A percentile compares a stretch with the other conserved stretches of the same genome.
Conservation (phyloP, 257 asterid genomes). For the Ligustrum vulgare region DNA sequence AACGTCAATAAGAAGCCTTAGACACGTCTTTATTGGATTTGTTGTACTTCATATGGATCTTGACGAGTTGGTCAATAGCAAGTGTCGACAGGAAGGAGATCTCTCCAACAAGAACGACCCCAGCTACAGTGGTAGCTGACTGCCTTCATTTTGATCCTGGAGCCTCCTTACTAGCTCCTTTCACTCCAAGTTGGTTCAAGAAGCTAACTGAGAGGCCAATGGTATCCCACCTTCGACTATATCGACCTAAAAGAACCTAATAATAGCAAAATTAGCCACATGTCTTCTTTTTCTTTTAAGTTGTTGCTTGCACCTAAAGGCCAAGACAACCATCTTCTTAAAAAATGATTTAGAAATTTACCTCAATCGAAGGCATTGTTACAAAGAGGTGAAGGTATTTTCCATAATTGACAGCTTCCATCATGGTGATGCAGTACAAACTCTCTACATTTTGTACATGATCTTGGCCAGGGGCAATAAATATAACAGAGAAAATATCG, state of each 20-base stretch:
- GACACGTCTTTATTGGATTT: conserved; percentile 1
- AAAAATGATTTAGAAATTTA: no score
- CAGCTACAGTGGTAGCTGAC: conserved; percentile 2
- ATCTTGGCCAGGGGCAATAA: conserved; percentile 15
- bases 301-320: no score
- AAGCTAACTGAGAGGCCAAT: background rate
- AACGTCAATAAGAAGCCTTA: background rate
- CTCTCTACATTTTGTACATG: conserved; percentile 13
- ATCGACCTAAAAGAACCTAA: background rate
- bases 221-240: background rate
- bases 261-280: no score
- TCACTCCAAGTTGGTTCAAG: background rate
- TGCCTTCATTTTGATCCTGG: background rate
- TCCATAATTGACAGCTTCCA: conserved; percentile 2
- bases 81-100: background rate
- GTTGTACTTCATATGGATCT: background rate
- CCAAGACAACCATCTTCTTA: no score
- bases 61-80: background rate
- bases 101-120: background rate
- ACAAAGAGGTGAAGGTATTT: conserved; percentile 10
- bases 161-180: background rate
- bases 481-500: background rate
- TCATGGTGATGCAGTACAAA: conserved; percentile 16
- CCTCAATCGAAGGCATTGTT: background rate
- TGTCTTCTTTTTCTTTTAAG: no score